Conservation (phyloP, 192 early-diverging fungal genomes). For the Ambispora gerdemannii region DNA sequence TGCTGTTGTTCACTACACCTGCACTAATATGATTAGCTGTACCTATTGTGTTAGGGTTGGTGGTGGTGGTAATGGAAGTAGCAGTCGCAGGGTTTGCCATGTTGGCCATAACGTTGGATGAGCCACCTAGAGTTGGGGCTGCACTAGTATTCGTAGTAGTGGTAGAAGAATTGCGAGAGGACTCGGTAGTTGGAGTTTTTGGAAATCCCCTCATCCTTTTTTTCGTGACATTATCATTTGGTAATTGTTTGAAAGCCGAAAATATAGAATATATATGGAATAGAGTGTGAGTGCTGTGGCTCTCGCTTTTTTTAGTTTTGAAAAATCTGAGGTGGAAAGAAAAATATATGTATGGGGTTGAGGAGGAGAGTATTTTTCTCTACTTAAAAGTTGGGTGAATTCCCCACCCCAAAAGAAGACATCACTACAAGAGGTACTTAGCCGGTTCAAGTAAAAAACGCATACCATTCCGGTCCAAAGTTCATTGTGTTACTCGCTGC, state of each 20-base stretch:
- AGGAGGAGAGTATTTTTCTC: background rate
- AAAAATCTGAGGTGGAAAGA: background rate
- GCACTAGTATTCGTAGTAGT: too few relatives aligned
- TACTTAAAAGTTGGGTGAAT: background rate
- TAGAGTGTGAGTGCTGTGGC: too few relatives aligned
- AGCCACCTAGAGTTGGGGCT: slow-evolving; percentile 14
- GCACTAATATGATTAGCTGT: slow-evolving; percentile 1
- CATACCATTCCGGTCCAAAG: slow-evolving; percentile 79
- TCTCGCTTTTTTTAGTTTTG: too few relatives aligned
- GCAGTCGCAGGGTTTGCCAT: background rate
- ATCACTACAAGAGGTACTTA: too few relatives aligned
- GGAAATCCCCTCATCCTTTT: slow-evolving; percentile 32
- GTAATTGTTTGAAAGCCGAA: slow-evolving; percentile 4
- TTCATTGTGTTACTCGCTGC: slow-evolving; percentile 60
- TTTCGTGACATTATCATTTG: background rate
- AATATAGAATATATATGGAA: too few relatives aligned
- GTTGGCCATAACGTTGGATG: too few relatives aligned
- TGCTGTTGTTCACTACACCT: background rate
- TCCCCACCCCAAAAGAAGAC: slow-evolving; percentile 37
- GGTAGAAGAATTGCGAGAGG: slow-evolving; percentile 21
- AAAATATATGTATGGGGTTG: background rate
- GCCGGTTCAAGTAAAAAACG: background rate
- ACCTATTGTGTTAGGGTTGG: slow-evolving; percentile 4
- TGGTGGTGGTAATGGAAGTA: slow-evolving; percentile 4
- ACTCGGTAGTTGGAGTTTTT: slow-evolving; percentile 25